phyloP scores from a whole-genome alignment of 1,284 basidiomycete genomes.

The Pascua guehoae region DNA sequence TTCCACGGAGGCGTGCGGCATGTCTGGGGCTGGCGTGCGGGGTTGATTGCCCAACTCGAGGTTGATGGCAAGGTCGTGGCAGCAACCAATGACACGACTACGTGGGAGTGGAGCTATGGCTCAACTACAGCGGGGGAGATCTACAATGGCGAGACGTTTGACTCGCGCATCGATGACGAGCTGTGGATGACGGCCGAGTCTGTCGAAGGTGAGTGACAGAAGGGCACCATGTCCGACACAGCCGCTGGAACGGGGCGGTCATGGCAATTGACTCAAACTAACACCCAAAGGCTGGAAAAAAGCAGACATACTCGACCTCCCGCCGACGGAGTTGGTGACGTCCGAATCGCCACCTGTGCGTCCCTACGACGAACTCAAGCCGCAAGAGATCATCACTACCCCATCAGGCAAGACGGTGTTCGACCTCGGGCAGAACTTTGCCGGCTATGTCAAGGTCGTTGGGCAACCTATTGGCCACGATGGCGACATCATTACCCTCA shows the following conservation, averaged over 20 bases:
- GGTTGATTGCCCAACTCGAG: slow-evolving; percentile 32
- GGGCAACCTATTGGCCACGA: slow-evolving; percentile 16
- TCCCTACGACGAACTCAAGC: too few relatives aligned
- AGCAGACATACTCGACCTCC: too few relatives aligned
- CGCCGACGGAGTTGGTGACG: too few relatives aligned
- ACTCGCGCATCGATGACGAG: slow-evolving; percentile 7
- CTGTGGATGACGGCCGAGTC: too few relatives aligned
- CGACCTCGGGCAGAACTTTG: slow-evolving; percentile 43
- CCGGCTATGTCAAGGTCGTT: slow-evolving; percentile 32
- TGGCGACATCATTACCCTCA: too few relatives aligned
- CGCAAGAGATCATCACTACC: slow-evolving; percentile 8
- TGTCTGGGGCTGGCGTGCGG: slow-evolving; percentile 27
- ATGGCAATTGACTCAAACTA: too few relatives aligned
- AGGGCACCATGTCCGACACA: too few relatives aligned
- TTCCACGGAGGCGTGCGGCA: slow-evolving; percentile 19
- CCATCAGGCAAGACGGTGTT: slow-evolving; percentile 30
- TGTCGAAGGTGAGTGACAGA: too few relatives aligned
- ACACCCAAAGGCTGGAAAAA: too few relatives aligned
- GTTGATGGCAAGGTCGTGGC: slow-evolving; percentile 20
- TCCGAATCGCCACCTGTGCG: too few relatives aligned
- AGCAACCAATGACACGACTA: slow-evolving; percentile 11
- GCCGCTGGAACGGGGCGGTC: too few relatives aligned
- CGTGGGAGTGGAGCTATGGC: slow-evolving; percentile 24
- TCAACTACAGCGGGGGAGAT: slow-evolving; percentile 27
- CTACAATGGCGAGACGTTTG: slow-evolving; percentile 37